phyloP scores from a whole-genome alignment of 305 asterid genomes.

The Solanum hybrid region DNA sequence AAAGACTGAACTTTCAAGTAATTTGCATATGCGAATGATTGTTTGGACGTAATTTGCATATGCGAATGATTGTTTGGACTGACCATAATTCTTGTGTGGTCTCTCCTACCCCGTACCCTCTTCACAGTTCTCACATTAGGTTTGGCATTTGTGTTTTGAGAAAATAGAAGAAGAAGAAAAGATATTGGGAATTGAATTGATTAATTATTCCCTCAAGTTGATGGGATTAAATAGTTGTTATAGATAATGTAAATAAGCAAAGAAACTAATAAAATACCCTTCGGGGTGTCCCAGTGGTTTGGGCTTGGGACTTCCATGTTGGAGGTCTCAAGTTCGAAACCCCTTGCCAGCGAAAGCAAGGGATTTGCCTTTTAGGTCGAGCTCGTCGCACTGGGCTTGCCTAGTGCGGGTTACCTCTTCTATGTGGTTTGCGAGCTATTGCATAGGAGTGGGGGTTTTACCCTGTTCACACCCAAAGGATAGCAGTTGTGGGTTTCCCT shows the following conservation, averaged over 20 bases:
- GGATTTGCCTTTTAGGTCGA: background rate
- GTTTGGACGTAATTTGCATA: background rate
- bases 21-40: background rate
- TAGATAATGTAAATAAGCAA: background rate
- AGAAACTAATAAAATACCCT: background rate
- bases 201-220: background rate
- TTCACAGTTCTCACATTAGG: background rate
- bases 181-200: background rate
- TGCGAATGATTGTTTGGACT: background rate
- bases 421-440: background rate
- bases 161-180: background rate
- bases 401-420: background rate
- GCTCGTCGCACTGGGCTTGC: background rate
- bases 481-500: background rate
- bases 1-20: background rate
- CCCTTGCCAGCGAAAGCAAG: background rate
- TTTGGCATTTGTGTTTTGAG: background rate
- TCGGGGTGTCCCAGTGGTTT: background rate
- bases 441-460: background rate
- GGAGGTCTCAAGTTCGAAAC: background rate
- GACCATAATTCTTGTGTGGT: background rate
- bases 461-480: background rate
- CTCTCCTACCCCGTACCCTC: background rate
- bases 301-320: background rate
- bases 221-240: background rate